A percentile compares a stretch with the other conserved stretches of the same genome.
These are phyloP conservation scores for Leucaena leucocephala DNA, from an alignment of 306 rosid genomes.

Conservation along the genomic window DNA sequence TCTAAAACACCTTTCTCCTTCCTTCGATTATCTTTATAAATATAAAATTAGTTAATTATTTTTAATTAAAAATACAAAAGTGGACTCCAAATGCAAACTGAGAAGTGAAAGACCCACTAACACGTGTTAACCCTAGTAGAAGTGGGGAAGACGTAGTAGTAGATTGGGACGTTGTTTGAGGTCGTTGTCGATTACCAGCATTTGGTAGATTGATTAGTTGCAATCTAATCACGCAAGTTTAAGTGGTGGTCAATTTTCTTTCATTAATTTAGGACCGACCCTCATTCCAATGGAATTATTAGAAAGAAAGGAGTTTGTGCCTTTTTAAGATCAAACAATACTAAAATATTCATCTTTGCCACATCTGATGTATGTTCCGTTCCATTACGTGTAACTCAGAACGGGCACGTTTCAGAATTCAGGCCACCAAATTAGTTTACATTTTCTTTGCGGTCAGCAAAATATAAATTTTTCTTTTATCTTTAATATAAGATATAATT, in stretches of 20 bases:
- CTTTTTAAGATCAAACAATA: not conserved
- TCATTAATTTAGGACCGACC: not conserved
- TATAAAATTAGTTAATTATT: not conserved
- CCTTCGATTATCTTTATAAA: not conserved
- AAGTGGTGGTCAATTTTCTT: not conserved
- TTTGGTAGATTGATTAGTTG: not conserved
- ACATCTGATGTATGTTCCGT: not conserved
- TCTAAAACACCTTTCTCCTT: not conserved
- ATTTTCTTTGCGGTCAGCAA: not conserved
- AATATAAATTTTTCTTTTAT: too few relatives aligned
- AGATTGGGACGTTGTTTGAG: not conserved
- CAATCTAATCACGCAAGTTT: not conserved
- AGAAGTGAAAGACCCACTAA: not conserved
- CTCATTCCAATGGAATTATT: not conserved
- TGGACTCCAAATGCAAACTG: not conserved
- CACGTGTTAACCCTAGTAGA: too few relatives aligned
- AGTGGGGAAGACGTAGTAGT: not conserved
- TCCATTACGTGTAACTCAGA: not conserved
- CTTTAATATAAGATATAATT: too few relatives aligned
- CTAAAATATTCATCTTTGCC: not conserved
- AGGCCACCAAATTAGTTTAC: not conserved
- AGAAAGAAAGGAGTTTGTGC: not conserved
- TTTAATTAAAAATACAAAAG: not conserved
- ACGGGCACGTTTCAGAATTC: not conserved
- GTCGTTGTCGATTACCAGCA: not conserved